These are phyloP conservation scores for Boehmeria nivea DNA, from an alignment of 306 rosid species.

Conservation along the genomic window DNA sequence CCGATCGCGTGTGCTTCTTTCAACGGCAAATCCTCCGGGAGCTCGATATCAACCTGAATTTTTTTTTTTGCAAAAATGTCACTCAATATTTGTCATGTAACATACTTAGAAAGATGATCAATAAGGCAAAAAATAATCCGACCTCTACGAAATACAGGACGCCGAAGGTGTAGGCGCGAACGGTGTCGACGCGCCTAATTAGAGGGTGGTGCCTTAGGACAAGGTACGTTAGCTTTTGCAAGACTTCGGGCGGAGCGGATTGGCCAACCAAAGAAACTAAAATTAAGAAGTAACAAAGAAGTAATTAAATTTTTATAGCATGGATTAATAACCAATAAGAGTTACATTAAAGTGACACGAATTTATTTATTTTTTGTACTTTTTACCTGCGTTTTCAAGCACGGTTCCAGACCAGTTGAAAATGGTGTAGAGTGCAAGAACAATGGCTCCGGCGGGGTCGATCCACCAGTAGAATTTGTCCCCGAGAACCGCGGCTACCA, in stretches of 20 bases:
- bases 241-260: slow-evolving; percentile 72
- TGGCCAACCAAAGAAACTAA: slow-evolving; percentile 69
- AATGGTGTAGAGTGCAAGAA: slow-evolving; percentile 74
- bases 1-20: slow-evolving; percentile 65
- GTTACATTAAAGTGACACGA: not conserved
- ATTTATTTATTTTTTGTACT: not conserved
- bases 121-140: not conserved
- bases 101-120: not conserved
- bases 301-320: not conserved
- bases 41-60: slow-evolving; percentile 65
- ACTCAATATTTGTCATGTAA: not conserved
- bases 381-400: slow-evolving; percentile 59
- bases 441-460: slow-evolving; percentile 67
- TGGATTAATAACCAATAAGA: too few species aligned
- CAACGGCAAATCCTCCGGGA: slow-evolving; percentile 64
- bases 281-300: not conserved
- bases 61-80: not conserved
- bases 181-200: slow-evolving; percentile 62
- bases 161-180: slow-evolving; percentile 79
- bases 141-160: slow-evolving; percentile 85
- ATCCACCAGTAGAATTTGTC: slow-evolving; percentile 72
- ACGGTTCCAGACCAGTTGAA: slow-evolving; percentile 74
- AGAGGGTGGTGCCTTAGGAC: slow-evolving; percentile 52
- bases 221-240: slow-evolving; percentile 80
- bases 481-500: slow-evolving; percentile 67